These are phyloP conservation scores for Fomitopsis pulvina DNA, from an alignment of 768 basidiomycete genomes.

Conservation along the genomic window DNA sequence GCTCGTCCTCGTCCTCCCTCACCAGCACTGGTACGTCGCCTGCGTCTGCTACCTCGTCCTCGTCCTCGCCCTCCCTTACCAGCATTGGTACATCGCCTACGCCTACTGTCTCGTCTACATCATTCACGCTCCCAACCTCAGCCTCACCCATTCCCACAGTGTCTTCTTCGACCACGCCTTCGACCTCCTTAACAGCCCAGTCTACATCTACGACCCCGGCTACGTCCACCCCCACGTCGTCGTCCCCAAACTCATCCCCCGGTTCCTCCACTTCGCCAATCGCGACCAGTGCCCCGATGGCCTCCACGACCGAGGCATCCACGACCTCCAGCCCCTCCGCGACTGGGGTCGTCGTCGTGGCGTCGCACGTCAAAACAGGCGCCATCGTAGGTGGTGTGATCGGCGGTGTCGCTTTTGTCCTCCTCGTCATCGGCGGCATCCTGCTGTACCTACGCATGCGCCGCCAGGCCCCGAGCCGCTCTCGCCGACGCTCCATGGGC, in stretches of 20 bases:
- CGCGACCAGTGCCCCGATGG: conserved; percentile 8
- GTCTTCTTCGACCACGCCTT: not conserved
- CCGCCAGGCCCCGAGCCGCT: conserved; percentile 12
- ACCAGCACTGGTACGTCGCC: conserved; percentile 7
- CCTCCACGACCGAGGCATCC: conserved; percentile 1
- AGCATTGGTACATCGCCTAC: no score
- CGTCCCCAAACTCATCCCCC: not conserved
- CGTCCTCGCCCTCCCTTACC: no score
- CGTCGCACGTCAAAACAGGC: conserved; percentile 25
- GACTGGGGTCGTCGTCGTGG: conserved; percentile 5
- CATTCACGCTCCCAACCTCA: not conserved
- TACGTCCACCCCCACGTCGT: conserved; percentile 17
- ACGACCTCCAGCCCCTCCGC: conserved; percentile 4
- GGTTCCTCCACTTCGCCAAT: not conserved
- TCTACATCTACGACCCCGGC: conserved; percentile 16
- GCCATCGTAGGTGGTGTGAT: conserved; percentile 48
- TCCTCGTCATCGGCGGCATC: conserved; percentile 28
- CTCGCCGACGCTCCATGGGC: conserved; percentile 8
- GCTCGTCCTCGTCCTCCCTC: not conserved
- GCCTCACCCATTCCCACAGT: not conserved
- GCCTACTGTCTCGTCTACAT: conserved; percentile 4
- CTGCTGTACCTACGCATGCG: conserved; percentile 20
- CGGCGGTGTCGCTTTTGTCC: conserved; percentile 36
- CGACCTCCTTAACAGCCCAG: not conserved
- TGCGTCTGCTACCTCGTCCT: conserved; percentile 30